These are phyloP conservation scores for Blechomonas ayalai DNA, from an alignment of 208 protist species.

Conservation along the genomic window DNA sequence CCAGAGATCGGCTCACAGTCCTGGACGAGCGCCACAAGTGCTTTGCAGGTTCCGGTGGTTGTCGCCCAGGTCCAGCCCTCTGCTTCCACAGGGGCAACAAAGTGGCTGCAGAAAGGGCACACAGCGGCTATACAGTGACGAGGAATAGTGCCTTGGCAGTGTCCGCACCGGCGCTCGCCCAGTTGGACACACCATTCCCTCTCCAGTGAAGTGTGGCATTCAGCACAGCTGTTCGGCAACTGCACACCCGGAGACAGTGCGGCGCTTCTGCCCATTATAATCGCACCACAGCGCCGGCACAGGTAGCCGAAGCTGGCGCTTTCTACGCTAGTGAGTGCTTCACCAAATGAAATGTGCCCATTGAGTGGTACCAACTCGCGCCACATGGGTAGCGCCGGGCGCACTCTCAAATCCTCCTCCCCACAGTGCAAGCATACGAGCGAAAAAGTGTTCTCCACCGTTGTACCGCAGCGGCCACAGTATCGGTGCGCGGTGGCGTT, in stretches of 20 bases:
- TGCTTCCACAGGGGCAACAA: constrained; percentile 12
- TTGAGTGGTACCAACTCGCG: background rate
- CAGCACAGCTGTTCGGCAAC: background rate
- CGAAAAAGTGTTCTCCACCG: constrained; percentile 37
- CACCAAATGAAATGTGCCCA: no score
- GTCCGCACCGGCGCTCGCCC: constrained; percentile 10
- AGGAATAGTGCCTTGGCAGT: constrained; percentile 5
- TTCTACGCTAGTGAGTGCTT: no score
- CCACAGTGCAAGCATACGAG: constrained; percentile 9
- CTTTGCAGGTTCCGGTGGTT: constrained; percentile 6
- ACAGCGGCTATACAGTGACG: constrained; percentile 7
- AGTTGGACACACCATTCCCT: constrained; percentile 6
- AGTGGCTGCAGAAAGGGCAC: constrained; percentile 8
- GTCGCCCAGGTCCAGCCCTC: constrained; percentile 19
- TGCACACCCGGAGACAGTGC: background rate
- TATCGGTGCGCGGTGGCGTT: constrained; percentile 7
- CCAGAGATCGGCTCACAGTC: no score
- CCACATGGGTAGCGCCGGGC: background rate
- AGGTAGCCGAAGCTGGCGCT: no score
- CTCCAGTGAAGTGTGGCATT: constrained; percentile 3
- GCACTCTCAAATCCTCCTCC: background rate
- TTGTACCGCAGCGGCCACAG: constrained; percentile 24
- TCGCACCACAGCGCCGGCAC: background rate
- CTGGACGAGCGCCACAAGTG: constrained; percentile 1
- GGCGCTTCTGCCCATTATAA: constrained; percentile 8